Evolutionary conservation across 208 protist species (phyloP), one percentile per base, ranked within the genome.

Genomic region (Crithidia thermophila): DNA sequence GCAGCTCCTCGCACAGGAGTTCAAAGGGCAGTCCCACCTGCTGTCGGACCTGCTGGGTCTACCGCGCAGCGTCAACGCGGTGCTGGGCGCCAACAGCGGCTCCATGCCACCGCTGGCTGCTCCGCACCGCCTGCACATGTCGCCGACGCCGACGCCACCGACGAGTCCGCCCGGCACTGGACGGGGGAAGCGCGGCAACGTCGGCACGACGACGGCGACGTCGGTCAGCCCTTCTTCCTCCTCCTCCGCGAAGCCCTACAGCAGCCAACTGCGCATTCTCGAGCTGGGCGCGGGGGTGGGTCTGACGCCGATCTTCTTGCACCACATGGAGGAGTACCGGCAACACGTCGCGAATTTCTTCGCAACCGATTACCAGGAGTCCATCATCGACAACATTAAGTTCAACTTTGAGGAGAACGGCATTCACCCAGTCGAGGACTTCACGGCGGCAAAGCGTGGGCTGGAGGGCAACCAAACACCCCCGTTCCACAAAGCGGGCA

Each of bases 251-350:
- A 47, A 65, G 45, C 31, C 13, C 18, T 40, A 70, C 45, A 50
- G 34, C n/a, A 69, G 76, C n/a, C 39, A 74, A 43, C 56, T 95
- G 52, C 75, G 76, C 55, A 57, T 95, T 4, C 49, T 95, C 16
- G 86, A 95, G 67, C 77, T 95, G 16, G 90, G 90, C 23, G 82
- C 87, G 2, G 90, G 90, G 10, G 90, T 85, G 9, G 87, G 87
- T 8, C 72, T 95, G 39, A 88, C 82, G 4, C 84, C 86, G 18
- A 25, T 85, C 13, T 65, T 88, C 47, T 72, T 92, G 27, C 66
- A 88, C 60, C 69, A 52, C 31, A 65, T 82, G 40, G 57, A 47
- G 30, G 37, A 46, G 27, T 91, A 88, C 68, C 57, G 56, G 20
- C 37, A 70, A 25, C 60, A 78, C 60, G 80, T 95, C 9, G 31